Evolutionary conservation across 2,329 filamentous ascomycete genomes (phyloP), one percentile per base, ranked within the genome.

Genomic region (Alternaria ventricosa): DNA sequence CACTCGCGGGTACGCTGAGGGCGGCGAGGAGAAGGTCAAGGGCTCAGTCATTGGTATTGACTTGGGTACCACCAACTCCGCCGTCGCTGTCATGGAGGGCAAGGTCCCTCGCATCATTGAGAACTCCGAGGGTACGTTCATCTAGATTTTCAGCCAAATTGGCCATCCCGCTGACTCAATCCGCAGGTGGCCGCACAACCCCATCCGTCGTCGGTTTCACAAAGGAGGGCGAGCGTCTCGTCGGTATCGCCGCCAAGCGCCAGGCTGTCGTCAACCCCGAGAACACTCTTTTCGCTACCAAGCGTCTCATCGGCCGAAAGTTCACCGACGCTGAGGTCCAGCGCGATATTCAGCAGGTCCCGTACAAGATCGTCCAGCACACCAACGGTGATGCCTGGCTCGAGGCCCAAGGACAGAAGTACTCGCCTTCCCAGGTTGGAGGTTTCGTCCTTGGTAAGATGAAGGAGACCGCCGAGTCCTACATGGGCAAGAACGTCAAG

Each of bases 341-440:
- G 87, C 92, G 94, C 78, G 95, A 98, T 80, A 92, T 98, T 81
- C 94, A 97, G 86, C 93, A 97, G 84, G 94, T 98, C 12, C 95
- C 95, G 65, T 98, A 97, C 89, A 97, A 97, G 89, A 97, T 98
- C 74, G 91, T 97, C 64, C 94, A 97, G 86, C 95, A 97, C 89
- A 89, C 85, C 85, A 97, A 97, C 82, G 95, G 95, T 75, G 95
- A 97, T 80, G 95, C 95, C 68, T 97, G 95, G 95, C 92, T 98
- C 69, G 89, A 94, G 83, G 92, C 94, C 75, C 93, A 94, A 74
- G 94, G 90, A 79, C 90, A 97, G 84, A 97, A 94, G 83, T 97
- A 97, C 87, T 97, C 94, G 71, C 95, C 95, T 61, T 97, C 94
- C n/a, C 95, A 98, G 84, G 93, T 98, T 70, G 95, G 95, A 88